Percentiles rank a stretch among this genome's conserved stretches.
These are phyloP conservation scores for Thelonectria blattea DNA, from an alignment of 2,329 filamentous ascomycete genomes.

Conservation along the genomic window DNA sequence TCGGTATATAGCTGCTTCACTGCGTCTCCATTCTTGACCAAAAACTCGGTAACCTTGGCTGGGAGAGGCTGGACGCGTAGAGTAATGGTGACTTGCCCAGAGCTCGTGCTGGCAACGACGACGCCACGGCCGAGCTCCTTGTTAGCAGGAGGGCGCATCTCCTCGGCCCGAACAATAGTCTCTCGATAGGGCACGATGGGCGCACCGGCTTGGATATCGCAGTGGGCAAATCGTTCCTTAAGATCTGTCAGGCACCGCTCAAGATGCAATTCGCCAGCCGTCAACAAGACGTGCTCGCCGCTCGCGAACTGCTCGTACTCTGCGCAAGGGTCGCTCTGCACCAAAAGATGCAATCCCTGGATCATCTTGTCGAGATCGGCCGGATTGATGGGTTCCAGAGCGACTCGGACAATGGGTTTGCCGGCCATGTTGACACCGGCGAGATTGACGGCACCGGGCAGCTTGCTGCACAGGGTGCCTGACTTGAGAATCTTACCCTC, in stretches of 20 bases:
- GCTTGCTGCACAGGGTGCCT: constrained; percentile 86
- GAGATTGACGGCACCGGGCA: constrained; percentile 87
- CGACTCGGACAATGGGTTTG: constrained; percentile 93
- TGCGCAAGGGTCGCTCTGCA: constrained; percentile 94
- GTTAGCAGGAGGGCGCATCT: constrained; percentile 90
- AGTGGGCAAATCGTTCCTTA: constrained; percentile 88
- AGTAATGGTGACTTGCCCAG: constrained; percentile 82
- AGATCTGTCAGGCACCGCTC: constrained; percentile 94
- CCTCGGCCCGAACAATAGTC: constrained; percentile 83
- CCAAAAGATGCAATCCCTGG: constrained; percentile 80
- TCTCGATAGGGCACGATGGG: constrained; percentile 96
- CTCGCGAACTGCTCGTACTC: constrained; percentile 93
- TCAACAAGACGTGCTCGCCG: constrained; percentile 93
- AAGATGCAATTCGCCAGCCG: constrained; percentile 91
- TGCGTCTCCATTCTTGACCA: constrained; percentile 78
- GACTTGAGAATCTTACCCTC: constrained; percentile 96
- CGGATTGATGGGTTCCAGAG: constrained; percentile 91
- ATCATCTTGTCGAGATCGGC: constrained; percentile 96
- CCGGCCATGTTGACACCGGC: constrained; percentile 81
- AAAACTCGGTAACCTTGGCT: constrained; percentile 78
- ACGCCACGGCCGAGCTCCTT: constrained; percentile 85
- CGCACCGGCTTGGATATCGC: constrained; percentile 91
- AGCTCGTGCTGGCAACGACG: constrained; percentile 76
- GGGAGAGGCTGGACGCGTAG: constrained; percentile 83
- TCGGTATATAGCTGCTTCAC: constrained; percentile 83